phyloP scores from a whole-genome alignment of 176 grass and related monocot species.

The Ampelocalamus luodianensis region DNA sequence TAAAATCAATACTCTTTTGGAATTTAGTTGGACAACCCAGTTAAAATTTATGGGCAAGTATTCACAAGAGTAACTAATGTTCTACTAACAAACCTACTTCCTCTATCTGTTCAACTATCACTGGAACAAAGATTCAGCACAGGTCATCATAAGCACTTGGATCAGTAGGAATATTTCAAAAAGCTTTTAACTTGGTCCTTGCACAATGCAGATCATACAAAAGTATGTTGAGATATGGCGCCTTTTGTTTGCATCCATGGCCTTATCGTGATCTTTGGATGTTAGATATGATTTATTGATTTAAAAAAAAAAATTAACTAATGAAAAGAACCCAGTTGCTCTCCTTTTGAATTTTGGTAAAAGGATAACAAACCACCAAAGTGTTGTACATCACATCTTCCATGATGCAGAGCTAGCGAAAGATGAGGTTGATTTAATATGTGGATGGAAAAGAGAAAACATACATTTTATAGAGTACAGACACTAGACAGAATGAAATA shows the following conservation, averaged over 20 bases:
- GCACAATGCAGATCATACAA: constrained; percentile 17
- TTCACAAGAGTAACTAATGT: constrained; percentile 23
- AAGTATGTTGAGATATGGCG: background rate
- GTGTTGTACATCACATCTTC: background rate
- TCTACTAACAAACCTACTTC: constrained; percentile 24
- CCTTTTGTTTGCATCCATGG: constrained; percentile 8
- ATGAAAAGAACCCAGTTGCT: background rate
- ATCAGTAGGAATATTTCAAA: background rate
- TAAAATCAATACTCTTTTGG: constrained; percentile 16
- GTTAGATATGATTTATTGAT: constrained; percentile 1
- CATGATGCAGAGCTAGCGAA: constrained; percentile 15
- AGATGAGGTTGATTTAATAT: background rate
- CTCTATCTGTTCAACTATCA: constrained; percentile 9
- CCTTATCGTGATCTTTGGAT: background rate
- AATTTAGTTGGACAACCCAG: background rate
- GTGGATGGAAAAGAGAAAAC: background rate
- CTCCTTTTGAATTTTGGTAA: background rate
- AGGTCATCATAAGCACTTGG: constrained; percentile 9
- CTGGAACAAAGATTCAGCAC: background rate
- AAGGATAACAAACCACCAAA: constrained; percentile 21
- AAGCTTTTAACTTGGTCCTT: constrained; percentile 11
- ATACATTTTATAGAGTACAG: background rate
- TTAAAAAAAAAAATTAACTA: background rate
- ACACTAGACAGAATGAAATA: constrained; percentile 28
- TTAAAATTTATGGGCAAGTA: background rate